Evolutionary conservation across 1,139 yeast genomes (phyloP), one percentile per base, ranked within the genome.

Genomic region (Zygoascus sp.): DNA sequence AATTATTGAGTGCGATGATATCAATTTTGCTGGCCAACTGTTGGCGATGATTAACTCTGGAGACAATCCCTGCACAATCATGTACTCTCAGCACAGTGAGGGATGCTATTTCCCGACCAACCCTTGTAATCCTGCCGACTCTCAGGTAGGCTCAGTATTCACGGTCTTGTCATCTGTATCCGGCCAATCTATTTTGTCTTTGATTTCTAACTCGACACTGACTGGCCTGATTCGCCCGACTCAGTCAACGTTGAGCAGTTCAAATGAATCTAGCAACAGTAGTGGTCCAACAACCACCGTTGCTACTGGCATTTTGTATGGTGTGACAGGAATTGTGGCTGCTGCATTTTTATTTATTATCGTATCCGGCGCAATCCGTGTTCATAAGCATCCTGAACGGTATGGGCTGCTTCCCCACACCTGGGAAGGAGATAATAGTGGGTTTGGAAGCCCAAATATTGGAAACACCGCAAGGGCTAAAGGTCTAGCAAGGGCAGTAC

Each of bases 401-500:
- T 66, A 66, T 46, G 67, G 67, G 9, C 40, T 61, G 21, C 50
- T 52, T 10, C 41, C 54, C 10, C 46, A 56, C 4, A 51, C 46
- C 3, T 53, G 51, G 10, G 38, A 42, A 1, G 45, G 40, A 22
- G 42, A 42, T 28, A 44, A 51, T 47, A 47, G 53, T 16, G 53
- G 54, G 8, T 50, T 49, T 28, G 57, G 58, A n/a, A 45, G 50
- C 20, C 34, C 51, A 5, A 46, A 47, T 21, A 32, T 45, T 4
- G 34, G 38, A 3, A 13, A 36, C n/a, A 36, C 45, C 10, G 40
- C 52, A 2, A 47, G 58, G 17, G 69, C 69, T 10, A 59, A 58
- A 25, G 69, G 69, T 2, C 54, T 66, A 19, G 70, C 70, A 2
- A 51, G 66, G 20, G 70, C 70, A 1, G 68, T 66, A 19, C 53